Base-by-base conservation (phyloP, 2,329 filamentous ascomycete species). In the Neospermospora avenae region DNA sequence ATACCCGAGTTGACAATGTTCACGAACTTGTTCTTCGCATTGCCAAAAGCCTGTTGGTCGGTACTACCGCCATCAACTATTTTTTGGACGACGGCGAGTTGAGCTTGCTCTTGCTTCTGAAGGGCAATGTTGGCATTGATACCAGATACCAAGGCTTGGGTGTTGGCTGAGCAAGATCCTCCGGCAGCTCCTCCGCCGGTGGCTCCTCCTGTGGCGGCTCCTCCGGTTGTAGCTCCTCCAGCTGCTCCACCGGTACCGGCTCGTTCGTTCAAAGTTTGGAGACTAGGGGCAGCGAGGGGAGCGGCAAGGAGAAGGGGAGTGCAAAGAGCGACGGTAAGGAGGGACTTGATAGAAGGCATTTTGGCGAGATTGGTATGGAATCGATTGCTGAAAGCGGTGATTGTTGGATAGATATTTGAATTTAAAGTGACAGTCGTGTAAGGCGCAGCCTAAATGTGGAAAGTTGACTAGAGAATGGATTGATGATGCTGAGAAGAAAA, bases 51-150 rank as follows among this genome's bases (percentile, higher is more conserved):
- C 4, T 39, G 35, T 2, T 11, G 25, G 20, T 65, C 39, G 1
- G 35, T 31, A 10, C 28, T 57, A 1, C 18, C 45, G 2, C 31
- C 34, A 22, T 61, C 35, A 24, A 63, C 56, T 7, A 55, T 18
- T 1, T 53, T 25, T n/a, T 51, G 31, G 22, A 65, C 59, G 22
- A 61, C 35, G 24, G 37, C 61, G 3, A 59, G 52, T 42, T 65
- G 63, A 2, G 55, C 14, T 31, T 57, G 56, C 46, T 65, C 63
- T 39, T 65, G 46, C 22, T 65, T 61, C 57, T 65, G 63, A 2
- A 62, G 51, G 10, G 37, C 58, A 22, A 65, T 65, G 41, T 63
- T 65, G 7, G 59, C 51, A 57, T 65, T 65, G 39, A 65, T 65
- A 11, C 63, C 63, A 2, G 48, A n/a, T 1, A 65, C 57, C 6